phyloP scores from a whole-genome alignment of 2,329 filamentous ascomycete genomes.

The Cladosporium sp. region DNA sequence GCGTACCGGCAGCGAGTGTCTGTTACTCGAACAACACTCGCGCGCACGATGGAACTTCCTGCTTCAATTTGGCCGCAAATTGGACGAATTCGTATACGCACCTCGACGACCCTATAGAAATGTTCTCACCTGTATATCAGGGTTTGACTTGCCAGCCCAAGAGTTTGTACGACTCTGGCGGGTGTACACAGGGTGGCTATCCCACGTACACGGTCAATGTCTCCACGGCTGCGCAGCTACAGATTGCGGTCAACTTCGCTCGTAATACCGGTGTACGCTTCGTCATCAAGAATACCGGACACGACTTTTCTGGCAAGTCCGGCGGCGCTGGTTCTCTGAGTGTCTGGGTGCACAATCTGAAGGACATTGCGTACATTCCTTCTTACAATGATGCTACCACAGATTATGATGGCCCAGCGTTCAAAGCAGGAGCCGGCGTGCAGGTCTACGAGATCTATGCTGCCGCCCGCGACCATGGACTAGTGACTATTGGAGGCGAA shows the following conservation, averaged over 20 bases:
- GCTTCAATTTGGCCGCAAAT: not conserved
- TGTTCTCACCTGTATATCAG: constrained; percentile 20
- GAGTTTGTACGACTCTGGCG: constrained; percentile 3
- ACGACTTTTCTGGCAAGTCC: constrained; percentile 28
- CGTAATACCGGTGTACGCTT: constrained; percentile 25
- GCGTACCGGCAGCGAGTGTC: not conserved
- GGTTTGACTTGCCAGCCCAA: constrained; percentile 22
- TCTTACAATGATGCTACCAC: constrained; percentile 13
- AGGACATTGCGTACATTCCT: constrained; percentile 21
- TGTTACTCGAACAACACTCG: not conserved
- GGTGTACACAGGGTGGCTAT: constrained; percentile 24
- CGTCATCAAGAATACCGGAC: constrained; percentile 29
- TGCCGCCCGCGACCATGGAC: constrained; percentile 1
- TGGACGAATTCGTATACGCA: constrained; percentile 20
- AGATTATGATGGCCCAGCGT: constrained; percentile 23
- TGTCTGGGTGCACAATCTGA: constrained; percentile 28
- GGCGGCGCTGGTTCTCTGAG: constrained; percentile 24
- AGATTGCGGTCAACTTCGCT: constrained; percentile 26
- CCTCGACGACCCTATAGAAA: constrained; percentile 21
- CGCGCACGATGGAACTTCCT: not conserved
- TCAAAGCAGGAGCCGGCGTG: constrained; percentile 26
- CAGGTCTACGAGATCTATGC: constrained; percentile 22
- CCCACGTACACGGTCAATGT: constrained; percentile 24
- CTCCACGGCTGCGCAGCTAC: constrained; percentile 21
- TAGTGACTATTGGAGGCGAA: constrained; percentile 21